phyloP scores from a whole-genome alignment of 108 stramenopile genomes.

The Schizochytrium sp. region DNA sequence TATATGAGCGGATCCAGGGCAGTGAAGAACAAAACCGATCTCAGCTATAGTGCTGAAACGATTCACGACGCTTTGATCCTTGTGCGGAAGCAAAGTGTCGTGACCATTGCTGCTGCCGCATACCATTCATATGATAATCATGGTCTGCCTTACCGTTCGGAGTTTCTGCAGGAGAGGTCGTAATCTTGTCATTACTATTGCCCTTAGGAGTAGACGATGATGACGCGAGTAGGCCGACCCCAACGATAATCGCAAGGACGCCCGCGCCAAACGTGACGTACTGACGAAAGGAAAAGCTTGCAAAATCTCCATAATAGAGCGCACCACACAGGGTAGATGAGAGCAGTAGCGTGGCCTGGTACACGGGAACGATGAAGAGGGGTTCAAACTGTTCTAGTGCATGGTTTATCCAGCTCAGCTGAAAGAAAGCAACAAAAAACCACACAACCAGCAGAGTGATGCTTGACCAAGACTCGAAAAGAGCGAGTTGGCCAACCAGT shows the following conservation, averaged over 20 bases:
- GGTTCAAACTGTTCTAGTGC: slow-evolving; percentile 54
- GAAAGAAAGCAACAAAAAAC: background rate
- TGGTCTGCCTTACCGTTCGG: background rate
- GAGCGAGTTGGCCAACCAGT: slow-evolving; percentile 7
- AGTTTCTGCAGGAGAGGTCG: background rate
- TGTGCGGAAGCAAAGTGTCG: background rate
- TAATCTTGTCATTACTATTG: background rate
- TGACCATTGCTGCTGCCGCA: background rate
- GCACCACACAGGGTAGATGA: slow-evolving; percentile 50
- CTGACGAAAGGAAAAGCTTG: slow-evolving; percentile 12
- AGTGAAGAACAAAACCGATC: no score
- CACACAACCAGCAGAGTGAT: background rate
- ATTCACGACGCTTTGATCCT: background rate
- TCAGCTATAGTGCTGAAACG: background rate
- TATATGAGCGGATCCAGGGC: no score
- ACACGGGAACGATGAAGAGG: slow-evolving; percentile 55
- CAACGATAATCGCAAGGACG: slow-evolving; percentile 30
- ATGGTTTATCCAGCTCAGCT: slow-evolving; percentile 45
- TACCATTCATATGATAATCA: background rate
- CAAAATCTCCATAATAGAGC: slow-evolving; percentile 42
- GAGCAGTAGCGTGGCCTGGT: slow-evolving; percentile 57
- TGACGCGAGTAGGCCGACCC: background rate
- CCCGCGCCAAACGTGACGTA: slow-evolving; percentile 48
- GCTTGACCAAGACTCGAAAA: background rate
- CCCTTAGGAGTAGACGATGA: background rate